phyloP scores from a whole-genome alignment of 805 yeast species.

The Hanseniaspora singularis region DNA sequence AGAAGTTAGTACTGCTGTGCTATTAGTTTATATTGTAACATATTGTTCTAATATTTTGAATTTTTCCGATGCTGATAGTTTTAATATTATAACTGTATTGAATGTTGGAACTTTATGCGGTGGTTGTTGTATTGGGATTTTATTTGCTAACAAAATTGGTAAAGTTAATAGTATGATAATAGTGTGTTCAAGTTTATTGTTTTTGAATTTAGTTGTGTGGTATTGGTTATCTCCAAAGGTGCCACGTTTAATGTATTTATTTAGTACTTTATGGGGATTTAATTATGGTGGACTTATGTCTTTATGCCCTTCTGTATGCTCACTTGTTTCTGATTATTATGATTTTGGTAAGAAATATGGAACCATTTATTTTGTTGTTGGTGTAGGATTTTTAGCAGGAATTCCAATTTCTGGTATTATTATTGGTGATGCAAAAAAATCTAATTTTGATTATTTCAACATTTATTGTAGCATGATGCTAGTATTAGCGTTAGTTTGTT shows the following conservation, averaged over 20 bases:
- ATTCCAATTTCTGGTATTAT: conserved; percentile 43
- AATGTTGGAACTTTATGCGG: conserved; percentile 26
- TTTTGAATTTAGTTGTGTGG: conserved; percentile 31
- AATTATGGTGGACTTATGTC: conserved; percentile 44
- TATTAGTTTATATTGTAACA: conserved; percentile 44
- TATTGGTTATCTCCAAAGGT: conserved; percentile 29
- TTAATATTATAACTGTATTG: conserved; percentile 30
- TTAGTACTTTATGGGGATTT: conserved; percentile 41
- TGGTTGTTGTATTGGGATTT: conserved; percentile 26
- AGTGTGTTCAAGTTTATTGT: conserved; percentile 37
- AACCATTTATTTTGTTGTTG: conserved; percentile 46
- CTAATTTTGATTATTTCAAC: conserved; percentile 31
- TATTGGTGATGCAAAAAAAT: conserved; percentile 30
- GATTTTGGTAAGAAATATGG: conserved; percentile 45
- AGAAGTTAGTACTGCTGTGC: conserved; percentile 43
- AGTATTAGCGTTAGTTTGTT: conserved; percentile 14
- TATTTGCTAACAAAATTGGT: conserved; percentile 37
- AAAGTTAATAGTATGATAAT: conserved; percentile 20
- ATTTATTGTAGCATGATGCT: conserved; percentile 32
- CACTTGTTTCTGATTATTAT: conserved; percentile 43
- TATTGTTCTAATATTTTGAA: conserved; percentile 42
- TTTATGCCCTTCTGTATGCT: conserved; percentile 46
- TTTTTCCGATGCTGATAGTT: conserved; percentile 33
- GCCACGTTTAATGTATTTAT: conserved; percentile 32
- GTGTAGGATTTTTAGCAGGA: conserved; percentile 41